phyloP scores from a whole-genome alignment of 768 basidiomycete species.

The Lactarius sp. region DNA sequence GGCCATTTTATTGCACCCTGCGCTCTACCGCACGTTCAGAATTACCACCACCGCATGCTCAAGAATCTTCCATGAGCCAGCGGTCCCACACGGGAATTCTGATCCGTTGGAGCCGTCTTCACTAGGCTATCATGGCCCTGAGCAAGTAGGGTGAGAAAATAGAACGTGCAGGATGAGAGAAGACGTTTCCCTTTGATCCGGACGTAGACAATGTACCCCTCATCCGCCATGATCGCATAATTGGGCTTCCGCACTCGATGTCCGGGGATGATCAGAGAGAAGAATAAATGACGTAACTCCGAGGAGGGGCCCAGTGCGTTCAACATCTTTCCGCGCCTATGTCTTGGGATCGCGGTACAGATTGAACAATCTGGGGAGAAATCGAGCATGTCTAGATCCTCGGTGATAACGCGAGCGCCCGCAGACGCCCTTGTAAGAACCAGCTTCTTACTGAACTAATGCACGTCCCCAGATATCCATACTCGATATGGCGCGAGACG shows the following conservation, averaged over 20 bases:
- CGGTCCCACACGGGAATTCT: background rate
- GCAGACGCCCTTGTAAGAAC: background rate
- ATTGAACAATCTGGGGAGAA: too few species aligned
- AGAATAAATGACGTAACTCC: background rate
- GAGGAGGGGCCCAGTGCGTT: background rate
- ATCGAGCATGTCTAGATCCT: too few species aligned
- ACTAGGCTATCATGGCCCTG: too few species aligned
- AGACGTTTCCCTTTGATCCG: background rate
- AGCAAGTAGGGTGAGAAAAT: background rate
- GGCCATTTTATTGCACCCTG: too few species aligned
- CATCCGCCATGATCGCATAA: background rate
- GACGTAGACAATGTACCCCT: background rate
- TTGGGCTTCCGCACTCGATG: constrained; percentile 7
- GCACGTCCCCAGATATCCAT: too few species aligned
- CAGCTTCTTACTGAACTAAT: too few species aligned
- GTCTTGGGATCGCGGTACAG: background rate
- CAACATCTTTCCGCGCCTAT: background rate
- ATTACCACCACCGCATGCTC: background rate
- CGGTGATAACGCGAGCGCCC: background rate
- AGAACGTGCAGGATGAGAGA: background rate
- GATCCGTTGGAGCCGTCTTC: background rate
- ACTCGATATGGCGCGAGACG: too few species aligned
- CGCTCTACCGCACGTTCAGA: background rate
- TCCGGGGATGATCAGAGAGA: constrained; percentile 12
- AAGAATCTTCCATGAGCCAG: background rate